phyloP scores from a whole-genome alignment of 495 filamentous ascomycete species.

The Xylaria sp. region DNA sequence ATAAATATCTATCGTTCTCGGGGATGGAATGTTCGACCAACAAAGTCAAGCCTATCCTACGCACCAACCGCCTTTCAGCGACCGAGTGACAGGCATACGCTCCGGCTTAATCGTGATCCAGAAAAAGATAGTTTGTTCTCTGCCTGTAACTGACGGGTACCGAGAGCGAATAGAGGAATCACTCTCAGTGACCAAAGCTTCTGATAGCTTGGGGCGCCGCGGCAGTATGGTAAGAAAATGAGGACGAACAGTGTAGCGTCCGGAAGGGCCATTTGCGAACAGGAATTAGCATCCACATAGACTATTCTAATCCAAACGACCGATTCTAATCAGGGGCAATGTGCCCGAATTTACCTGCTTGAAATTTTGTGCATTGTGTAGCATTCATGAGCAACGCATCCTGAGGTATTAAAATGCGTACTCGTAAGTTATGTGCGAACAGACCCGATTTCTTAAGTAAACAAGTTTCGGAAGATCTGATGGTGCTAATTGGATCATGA shows the following conservation, averaged over 20 bases:
- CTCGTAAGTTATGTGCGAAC: background rate
- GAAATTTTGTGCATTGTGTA: background rate
- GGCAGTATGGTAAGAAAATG: slow-evolving; percentile 30
- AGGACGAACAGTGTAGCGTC: background rate
- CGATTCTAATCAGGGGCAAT: background rate
- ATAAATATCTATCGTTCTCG: background rate
- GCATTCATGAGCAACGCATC: background rate
- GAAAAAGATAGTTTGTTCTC: slow-evolving; percentile 45
- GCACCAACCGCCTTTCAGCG: slow-evolving; percentile 79
- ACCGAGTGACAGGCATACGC: slow-evolving; percentile 67
- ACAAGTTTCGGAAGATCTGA: background rate
- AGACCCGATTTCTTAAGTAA: background rate
- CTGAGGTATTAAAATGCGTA: background rate
- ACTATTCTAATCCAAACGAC: background rate
- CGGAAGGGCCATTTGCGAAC: background rate
- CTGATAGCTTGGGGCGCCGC: slow-evolving; percentile 41
- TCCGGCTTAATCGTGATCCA: slow-evolving; percentile 96
- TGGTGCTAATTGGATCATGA: background rate
- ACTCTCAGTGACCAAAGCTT: slow-evolving; percentile 57
- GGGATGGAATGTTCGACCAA: slow-evolving; percentile 65
- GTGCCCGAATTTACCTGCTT: background rate
- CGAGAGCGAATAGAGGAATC: slow-evolving; percentile 53
- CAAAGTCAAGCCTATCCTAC: slow-evolving; percentile 93
- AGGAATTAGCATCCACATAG: background rate
- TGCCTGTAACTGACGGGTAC: slow-evolving; percentile 53